These are phyloP conservation scores for Naumovozyma castellii DNA, from an alignment of 805 yeast species.

Conservation along the genomic window DNA sequence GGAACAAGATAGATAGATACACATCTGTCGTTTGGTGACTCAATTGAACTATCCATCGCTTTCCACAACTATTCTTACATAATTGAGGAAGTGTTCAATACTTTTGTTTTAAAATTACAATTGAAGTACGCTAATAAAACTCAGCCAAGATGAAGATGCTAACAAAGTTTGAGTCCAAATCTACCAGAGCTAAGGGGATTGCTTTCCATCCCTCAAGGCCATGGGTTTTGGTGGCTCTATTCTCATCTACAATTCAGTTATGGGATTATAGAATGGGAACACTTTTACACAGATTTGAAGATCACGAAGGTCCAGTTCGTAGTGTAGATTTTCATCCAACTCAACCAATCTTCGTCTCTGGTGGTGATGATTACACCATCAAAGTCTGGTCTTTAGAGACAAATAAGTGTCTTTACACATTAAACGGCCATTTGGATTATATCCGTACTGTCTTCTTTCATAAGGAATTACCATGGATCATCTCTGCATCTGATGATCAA, in stretches of 20 bases:
- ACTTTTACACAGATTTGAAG: slow-evolving; percentile 89
- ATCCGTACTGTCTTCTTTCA: slow-evolving; percentile 92
- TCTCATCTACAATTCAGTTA: slow-evolving; percentile 95
- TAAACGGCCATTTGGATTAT: slow-evolving; percentile 90
- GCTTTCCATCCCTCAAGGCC: slow-evolving; percentile 93
- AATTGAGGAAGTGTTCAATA: no score
- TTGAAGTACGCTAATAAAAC: not conserved
- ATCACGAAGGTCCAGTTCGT: slow-evolving; percentile 97
- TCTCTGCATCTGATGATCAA: slow-evolving; percentile 94
- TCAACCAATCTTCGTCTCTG: slow-evolving; percentile 92
- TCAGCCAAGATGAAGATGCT: slow-evolving; percentile 66
- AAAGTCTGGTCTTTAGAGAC: slow-evolving; percentile 94
- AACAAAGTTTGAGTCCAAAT: slow-evolving; percentile 90
- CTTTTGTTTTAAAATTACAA: no score
- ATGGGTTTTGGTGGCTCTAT: slow-evolving; percentile 90
- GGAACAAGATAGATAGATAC: no score
- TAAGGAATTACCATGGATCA: slow-evolving; percentile 93
- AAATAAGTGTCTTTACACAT: slow-evolving; percentile 82
- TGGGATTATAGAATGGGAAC: slow-evolving; percentile 99
- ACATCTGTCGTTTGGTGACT: not conserved
- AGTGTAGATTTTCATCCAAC: slow-evolving; percentile 94
- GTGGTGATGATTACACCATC: slow-evolving; percentile 93
- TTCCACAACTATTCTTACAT: no score
- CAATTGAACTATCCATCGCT: no score
- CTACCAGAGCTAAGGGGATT: slow-evolving; percentile 94